Percentiles rank a stretch among this genome's conserved stretches.
phyloP scores from a whole-genome alignment of 306 rosid species.

The Fragaria nilgerrensis region DNA sequence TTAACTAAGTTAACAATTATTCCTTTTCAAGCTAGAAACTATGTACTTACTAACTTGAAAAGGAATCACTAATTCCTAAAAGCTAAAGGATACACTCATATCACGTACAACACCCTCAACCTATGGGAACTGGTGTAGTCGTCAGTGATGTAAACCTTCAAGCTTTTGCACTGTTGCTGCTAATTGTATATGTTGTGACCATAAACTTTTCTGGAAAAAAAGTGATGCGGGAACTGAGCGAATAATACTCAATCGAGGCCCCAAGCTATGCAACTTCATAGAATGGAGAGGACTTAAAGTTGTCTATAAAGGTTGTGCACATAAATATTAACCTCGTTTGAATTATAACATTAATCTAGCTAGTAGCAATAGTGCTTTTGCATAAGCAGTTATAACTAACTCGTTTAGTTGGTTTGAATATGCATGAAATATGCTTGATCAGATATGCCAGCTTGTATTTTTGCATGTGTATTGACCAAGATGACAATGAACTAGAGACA shows the following conservation, averaged over 20 bases:
- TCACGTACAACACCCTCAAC: not conserved
- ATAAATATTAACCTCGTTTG: not conserved
- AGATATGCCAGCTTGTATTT: constrained; percentile 92
- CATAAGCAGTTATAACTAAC: not conserved
- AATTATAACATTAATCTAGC: not conserved
- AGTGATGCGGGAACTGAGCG: constrained; percentile 62
- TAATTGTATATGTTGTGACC: not conserved
- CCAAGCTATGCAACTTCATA: constrained; percentile 79
- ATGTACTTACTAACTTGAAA: no score
- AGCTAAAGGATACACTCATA: no score
- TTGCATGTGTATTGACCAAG: constrained; percentile 70
- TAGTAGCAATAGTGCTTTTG: not conserved
- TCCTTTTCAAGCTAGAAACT: no score
- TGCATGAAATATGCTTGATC: not conserved
- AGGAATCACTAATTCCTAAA: no score
- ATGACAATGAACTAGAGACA: constrained; percentile 82
- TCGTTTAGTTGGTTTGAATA: not conserved
- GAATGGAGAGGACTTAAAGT: constrained; percentile 89
- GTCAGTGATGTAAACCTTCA: not conserved
- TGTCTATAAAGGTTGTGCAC: constrained; percentile 70
- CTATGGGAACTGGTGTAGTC: not conserved
- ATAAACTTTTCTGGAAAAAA: not conserved
- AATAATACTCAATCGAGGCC: constrained; percentile 60
- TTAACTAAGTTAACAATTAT: no score
- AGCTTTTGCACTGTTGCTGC: not conserved